phyloP scores from a whole-genome alignment of 2,329 filamentous ascomycete species.

The Pseudogymnoascus sp. region DNA sequence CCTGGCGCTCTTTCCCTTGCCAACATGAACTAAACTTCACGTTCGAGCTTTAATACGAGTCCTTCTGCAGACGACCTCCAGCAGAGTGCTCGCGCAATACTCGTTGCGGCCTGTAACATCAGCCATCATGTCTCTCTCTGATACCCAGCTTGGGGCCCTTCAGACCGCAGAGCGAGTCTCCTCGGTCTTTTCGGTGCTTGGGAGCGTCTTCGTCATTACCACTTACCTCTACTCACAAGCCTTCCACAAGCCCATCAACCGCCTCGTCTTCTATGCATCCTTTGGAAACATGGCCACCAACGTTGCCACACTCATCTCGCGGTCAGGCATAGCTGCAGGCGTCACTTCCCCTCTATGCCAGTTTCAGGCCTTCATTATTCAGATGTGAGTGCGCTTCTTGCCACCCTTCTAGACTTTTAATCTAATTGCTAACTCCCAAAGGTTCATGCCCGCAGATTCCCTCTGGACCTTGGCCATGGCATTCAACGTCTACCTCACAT shows the following conservation, averaged over 20 bases:
- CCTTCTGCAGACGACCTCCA: background rate
- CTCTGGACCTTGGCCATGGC: conserved; percentile 54
- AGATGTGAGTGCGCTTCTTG: conserved; percentile 52
- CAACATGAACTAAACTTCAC: background rate
- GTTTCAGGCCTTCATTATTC: conserved; percentile 72
- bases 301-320: conserved; percentile 49
- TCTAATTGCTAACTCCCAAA: conserved; percentile 22
- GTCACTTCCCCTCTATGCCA: conserved; percentile 42
- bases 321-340: conserved; percentile 30
- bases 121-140: background rate
- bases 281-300: conserved; percentile 54
- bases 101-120: background rate
- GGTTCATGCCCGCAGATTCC: conserved; percentile 48
- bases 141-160: background rate
- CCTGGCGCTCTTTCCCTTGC: background rate
- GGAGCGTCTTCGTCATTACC: conserved; percentile 44
- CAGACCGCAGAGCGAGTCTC: conserved; percentile 26
- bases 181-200: conserved; percentile 44
- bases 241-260: conserved; percentile 52
- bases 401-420: background rate
- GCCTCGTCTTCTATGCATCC: conserved; percentile 53
- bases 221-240: conserved; percentile 42
- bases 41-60: background rate
- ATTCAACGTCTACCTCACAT: conserved; percentile 53
- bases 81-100: background rate